Percentiles rank a stretch among this genome's conserved stretches.
Conservation (phyloP, 1,284 basidiomycete species). For the Microbotryum saponariae region DNA sequence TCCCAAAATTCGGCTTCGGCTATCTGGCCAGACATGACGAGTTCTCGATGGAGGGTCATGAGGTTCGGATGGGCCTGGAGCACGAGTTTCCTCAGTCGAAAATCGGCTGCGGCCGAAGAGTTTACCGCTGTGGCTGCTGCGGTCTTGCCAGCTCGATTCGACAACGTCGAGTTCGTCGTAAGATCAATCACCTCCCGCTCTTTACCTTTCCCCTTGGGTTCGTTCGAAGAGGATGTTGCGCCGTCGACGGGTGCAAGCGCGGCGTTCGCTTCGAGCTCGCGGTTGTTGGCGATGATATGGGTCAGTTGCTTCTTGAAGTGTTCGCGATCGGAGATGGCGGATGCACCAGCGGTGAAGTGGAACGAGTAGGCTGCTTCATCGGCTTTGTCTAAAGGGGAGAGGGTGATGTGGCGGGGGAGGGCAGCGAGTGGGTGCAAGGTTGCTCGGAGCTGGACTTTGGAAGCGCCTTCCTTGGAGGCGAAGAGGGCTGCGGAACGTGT, state of each 20-base stretch:
- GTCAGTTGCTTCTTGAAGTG: conserved; percentile 69
- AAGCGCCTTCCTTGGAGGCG: conserved; percentile 68
- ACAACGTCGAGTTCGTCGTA: too few relatives aligned
- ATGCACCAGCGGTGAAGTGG: conserved; percentile 54
- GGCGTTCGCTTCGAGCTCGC: conserved; percentile 25
- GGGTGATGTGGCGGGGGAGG: conserved; percentile 22
- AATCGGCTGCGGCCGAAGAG: conserved; percentile 41
- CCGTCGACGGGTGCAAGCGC: conserved; percentile 20
- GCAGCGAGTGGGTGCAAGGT: conserved; percentile 33
- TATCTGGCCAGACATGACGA: conserved; percentile 75
- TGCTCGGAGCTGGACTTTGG: conserved; percentile 66
- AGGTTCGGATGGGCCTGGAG: conserved; percentile 67
- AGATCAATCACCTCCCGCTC: conserved; percentile 27
- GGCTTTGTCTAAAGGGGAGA: conserved; percentile 50
- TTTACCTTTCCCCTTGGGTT: conserved; percentile 35
- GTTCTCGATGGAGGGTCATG: conserved; percentile 67
- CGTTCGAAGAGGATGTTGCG: conserved; percentile 21
- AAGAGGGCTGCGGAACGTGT: conserved; percentile 53
- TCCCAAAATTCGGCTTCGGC: conserved; percentile 93
- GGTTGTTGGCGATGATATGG: conserved; percentile 60
- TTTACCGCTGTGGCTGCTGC: conserved; percentile 48
- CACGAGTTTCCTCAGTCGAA: conserved; percentile 62
- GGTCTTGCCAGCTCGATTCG: conserved; percentile 51
- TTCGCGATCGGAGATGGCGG: conserved; percentile 58
- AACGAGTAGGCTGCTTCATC: conserved; percentile 72